Base-by-base conservation (phyloP, 805 yeast species). In the Zygotorulaspora sp. region DNA sequence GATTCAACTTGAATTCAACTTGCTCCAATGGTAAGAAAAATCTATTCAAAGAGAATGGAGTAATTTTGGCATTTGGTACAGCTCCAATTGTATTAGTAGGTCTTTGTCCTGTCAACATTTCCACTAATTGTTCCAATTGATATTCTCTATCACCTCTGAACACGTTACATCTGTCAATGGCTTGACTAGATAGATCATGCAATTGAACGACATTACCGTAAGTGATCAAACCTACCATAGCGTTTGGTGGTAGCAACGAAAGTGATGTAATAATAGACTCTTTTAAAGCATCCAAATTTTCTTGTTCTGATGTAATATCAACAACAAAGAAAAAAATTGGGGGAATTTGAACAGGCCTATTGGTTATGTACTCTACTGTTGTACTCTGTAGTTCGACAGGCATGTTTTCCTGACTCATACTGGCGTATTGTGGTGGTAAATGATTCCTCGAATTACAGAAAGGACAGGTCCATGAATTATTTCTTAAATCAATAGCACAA, bases 61-160 rank as follows among this genome's bases (percentile, higher is more conserved):
- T 57, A 19, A 57, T 40, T 40, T 59, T 59, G 10, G 63, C 55
- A 27, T 67, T 64, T 8, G 61, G 59, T 28, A 44, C 40, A 13
- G 45, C 41, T 20, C 50, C 47, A 37, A 48, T 47, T 8, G 57
- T 54, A 14, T 56, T 61, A 40, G 67, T 62, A 43, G 75, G 68
- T 65, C 71, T 72, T 30, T 71, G 73, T 27, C 76, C 69, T 29
- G 82, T 72, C 45, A 83, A 76, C 67, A 82, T 77, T 36, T 78
- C 84, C 41, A 74, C 73, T 32, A 77, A 56, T 50, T 72, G 74
- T 36, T 71, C 70, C 26, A 68, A 53, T 20, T 73, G 62, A 54
- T 88, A 84, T 49, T 88, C 96, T 60, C 85, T 82, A 58, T 80
- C 84, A 42, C 97, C 97, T 53, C 95, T 78, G 65, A 89, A 90